These are phyloP conservation scores for Eleusine indica DNA, from an alignment of 176 grass and related monocot genomes.

Conservation along the genomic window DNA sequence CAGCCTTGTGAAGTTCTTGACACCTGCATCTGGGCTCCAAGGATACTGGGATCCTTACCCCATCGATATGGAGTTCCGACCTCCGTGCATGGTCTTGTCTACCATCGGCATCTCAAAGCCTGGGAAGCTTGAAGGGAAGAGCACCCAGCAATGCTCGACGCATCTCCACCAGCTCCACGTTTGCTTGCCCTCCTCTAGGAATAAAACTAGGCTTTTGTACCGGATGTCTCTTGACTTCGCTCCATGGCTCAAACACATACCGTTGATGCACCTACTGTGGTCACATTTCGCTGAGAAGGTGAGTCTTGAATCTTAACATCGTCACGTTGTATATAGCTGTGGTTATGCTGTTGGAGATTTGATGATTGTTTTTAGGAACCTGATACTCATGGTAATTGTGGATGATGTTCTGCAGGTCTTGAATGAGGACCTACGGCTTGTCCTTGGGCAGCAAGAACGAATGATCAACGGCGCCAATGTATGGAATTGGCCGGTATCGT, in stretches of 20 bases:
- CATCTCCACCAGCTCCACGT: slow-evolving; percentile 97
- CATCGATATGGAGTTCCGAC: slow-evolving; percentile 97
- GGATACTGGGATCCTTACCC: slow-evolving; percentile 99
- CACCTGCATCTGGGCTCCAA: slow-evolving; percentile 84
- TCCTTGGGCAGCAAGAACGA: slow-evolving; percentile 91
- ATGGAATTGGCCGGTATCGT: slow-evolving; percentile 87
- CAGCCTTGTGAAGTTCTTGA: slow-evolving; percentile 96
- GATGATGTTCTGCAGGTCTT: slow-evolving; percentile 62
- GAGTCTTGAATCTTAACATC: slow-evolving; percentile 13
- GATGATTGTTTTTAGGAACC: background rate
- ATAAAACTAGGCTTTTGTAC: slow-evolving; percentile 92
- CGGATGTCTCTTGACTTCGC: slow-evolving; percentile 96
- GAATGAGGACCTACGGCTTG: slow-evolving; percentile 93
- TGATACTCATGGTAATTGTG: slow-evolving; percentile 12
- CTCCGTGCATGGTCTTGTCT: slow-evolving; percentile 89
- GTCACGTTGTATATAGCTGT: too few relatives aligned
- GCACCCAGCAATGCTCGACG: slow-evolving; percentile 72
- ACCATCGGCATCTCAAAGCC: slow-evolving; percentile 97
- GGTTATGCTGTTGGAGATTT: background rate
- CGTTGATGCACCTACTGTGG: slow-evolving; percentile 82
- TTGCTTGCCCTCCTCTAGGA: slow-evolving; percentile 85
- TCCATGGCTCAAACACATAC: slow-evolving; percentile 88
- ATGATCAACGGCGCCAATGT: slow-evolving; percentile 90
- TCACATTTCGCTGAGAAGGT: slow-evolving; percentile 92
- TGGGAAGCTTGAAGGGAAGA: slow-evolving; percentile 84